phyloP scores from a whole-genome alignment of 2,329 filamentous ascomycete genomes.

The Aspergillus oerlinghausenensis region DNA sequence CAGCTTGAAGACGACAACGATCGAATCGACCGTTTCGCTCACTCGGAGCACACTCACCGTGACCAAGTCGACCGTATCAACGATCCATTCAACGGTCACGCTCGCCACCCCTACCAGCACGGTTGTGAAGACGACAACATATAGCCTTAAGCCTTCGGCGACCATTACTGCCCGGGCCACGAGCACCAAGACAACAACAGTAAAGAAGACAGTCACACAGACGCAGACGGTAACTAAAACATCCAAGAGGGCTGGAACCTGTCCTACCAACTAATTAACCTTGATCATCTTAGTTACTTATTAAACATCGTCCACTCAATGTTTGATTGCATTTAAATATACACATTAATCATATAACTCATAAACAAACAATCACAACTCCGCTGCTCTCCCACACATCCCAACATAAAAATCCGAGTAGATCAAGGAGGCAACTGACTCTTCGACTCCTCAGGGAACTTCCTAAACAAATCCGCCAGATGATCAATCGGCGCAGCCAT shows the following conservation, averaged over 20 bases:
- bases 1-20: slow-evolving; percentile 8
- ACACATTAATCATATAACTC: neutral
- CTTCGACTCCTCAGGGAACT: neutral
- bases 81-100: slow-evolving; percentile 15
- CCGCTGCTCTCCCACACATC: too few relatives aligned
- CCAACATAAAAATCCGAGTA: too few relatives aligned
- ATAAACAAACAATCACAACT: neutral
- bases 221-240: slow-evolving; percentile 13
- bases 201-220: slow-evolving; percentile 13
- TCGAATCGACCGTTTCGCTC: slow-evolving; percentile 12
- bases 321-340: neutral
- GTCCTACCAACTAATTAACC: neutral
- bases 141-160: slow-evolving; percentile 15
- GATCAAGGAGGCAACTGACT: neutral
- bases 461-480: neutral
- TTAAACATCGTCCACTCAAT: too few relatives aligned
- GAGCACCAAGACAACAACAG: slow-evolving; percentile 15
- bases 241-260: slow-evolving; percentile 1
- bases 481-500: neutral
- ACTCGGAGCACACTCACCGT: slow-evolving; percentile 9
- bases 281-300: too few relatives aligned
- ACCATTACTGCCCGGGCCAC: slow-evolving; percentile 15
- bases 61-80: slow-evolving; percentile 9
- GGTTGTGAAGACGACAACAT: slow-evolving; percentile 15
- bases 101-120: slow-evolving; percentile 21